Evolutionary conservation across 495 filamentous ascomycete genomes (phyloP).

Genomic region (Penicillium herquei): DNA sequence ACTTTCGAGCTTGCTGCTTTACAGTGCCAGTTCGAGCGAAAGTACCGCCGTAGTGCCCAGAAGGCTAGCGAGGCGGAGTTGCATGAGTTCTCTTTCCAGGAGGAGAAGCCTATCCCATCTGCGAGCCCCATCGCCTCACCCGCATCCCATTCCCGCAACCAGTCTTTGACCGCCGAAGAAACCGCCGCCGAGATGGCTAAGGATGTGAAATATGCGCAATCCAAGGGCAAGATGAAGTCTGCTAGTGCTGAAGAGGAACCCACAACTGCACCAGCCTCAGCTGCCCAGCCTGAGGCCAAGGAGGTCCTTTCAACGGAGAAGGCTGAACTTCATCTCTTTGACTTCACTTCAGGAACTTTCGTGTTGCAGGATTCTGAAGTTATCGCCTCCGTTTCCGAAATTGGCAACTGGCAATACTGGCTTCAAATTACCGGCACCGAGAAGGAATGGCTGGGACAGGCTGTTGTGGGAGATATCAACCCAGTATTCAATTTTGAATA

Average conservation of each 20-base stretch:
- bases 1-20: conserved; percentile 81
- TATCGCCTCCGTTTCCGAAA: conserved; percentile 76
- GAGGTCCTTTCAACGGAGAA: conserved; percentile 73
- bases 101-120: conserved; percentile 75
- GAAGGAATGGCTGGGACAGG: conserved; percentile 84
- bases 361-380: conserved; percentile 74
- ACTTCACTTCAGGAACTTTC: conserved; percentile 81
- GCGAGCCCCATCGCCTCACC: conserved; percentile 77
- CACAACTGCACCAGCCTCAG: conserved; percentile 53
- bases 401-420: conserved; percentile 95
- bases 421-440: conserved; percentile 78
- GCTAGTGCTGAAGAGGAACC: conserved; percentile 23
- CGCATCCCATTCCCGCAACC: conserved; percentile 40
- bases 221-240: conserved; percentile 39
- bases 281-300: conserved; percentile 61
- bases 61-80: conserved; percentile 81
- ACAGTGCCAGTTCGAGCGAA: conserved; percentile 97
- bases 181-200: conserved; percentile 43
- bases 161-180: conserved; percentile 32
- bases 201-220: conserved; percentile 46
- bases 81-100: conserved; percentile 73
- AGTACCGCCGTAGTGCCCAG: conserved; percentile 74
- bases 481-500: conserved; percentile 99
- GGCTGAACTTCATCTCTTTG: conserved; percentile 90
- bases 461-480: conserved; percentile 85